A percentile compares a stretch with the other conserved stretches of the same genome.
phyloP scores from a whole-genome alignment of 2,329 filamentous ascomycete species.

The Zymoseptoria ardabiliae region DNA sequence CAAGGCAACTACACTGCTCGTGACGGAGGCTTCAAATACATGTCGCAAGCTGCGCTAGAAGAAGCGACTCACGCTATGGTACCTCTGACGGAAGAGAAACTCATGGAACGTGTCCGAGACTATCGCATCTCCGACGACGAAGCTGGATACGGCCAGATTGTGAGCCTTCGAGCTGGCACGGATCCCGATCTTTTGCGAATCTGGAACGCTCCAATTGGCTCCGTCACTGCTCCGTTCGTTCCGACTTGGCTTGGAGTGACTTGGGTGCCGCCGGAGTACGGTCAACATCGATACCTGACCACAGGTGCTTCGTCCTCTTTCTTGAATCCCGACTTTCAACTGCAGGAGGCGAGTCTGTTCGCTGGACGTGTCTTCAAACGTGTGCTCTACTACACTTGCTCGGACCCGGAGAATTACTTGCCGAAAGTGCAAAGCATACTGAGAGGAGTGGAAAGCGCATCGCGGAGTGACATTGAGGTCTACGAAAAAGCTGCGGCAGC shows the following conservation, averaged over 20 bases:
- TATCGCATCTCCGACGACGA: constrained; percentile 32
- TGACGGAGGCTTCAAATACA: constrained; percentile 32
- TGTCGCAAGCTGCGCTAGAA: constrained; percentile 32
- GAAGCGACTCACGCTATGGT: constrained; percentile 35
- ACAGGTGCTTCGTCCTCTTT: constrained; percentile 29
- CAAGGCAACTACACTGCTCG: constrained; percentile 27
- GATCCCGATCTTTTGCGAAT: constrained; percentile 29
- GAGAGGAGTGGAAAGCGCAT: constrained; percentile 14
- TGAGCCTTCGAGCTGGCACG: constrained; percentile 22
- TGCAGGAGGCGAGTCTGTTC: constrained; percentile 16
- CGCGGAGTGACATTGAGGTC: constrained; percentile 7
- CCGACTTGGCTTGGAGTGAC: constrained; percentile 32
- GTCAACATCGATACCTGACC: constrained; percentile 31
- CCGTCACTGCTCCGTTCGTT: constrained; percentile 30
- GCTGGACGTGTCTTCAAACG: constrained; percentile 17
- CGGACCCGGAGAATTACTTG: constrained; percentile 8
- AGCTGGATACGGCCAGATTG: constrained; percentile 32
- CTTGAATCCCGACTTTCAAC: constrained; percentile 29
- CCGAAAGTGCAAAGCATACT: constrained; percentile 13
- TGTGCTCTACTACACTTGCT: constrained; percentile 18
- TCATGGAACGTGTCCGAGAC: constrained; percentile 36
- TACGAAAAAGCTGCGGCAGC: constrained; percentile 12
- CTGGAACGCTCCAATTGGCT: constrained; percentile 30
- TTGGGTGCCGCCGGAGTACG: constrained; percentile 27
- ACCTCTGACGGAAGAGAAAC: constrained; percentile 44